phyloP scores from a whole-genome alignment of 1,284 basidiomycete genomes.

The Mixia osmundae region DNA sequence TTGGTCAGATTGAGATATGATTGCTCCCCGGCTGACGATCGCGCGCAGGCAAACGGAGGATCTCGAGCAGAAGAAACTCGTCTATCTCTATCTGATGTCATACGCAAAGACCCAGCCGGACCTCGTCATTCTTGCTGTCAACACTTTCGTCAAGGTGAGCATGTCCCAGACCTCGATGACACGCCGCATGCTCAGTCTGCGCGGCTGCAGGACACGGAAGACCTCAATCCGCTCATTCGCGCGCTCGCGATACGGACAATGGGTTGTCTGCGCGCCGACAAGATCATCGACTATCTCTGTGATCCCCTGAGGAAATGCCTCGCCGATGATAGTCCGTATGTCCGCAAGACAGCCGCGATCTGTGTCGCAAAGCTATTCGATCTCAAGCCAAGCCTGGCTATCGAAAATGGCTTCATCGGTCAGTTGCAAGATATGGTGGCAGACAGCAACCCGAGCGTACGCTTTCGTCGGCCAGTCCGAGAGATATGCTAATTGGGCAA shows the following conservation, averaged over 20 bases:
- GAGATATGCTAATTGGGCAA: neutral
- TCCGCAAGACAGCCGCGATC: constrained; percentile 85
- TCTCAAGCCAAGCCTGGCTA: constrained; percentile 77
- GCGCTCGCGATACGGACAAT: constrained; percentile 93
- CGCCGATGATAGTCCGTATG: constrained; percentile 87
- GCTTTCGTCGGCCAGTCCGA: constrained; percentile 13
- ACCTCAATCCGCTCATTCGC: constrained; percentile 84
- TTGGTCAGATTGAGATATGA: constrained; percentile 5
- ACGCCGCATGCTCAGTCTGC: neutral
- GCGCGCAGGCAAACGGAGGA: constrained; percentile 47
- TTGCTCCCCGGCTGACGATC: neutral
- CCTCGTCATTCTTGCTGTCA: constrained; percentile 87
- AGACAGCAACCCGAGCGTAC: constrained; percentile 90
- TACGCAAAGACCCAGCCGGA: constrained; percentile 97
- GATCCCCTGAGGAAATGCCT: constrained; percentile 79
- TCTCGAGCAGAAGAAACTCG: constrained; percentile 86
- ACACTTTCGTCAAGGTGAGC: constrained; percentile 60
- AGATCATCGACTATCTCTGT: constrained; percentile 95
- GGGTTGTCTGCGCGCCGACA: constrained; percentile 88
- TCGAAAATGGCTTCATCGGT: constrained; percentile 84
- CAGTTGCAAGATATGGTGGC: constrained; percentile 72
- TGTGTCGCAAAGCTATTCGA: constrained; percentile 92
- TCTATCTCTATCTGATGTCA: constrained; percentile 91
- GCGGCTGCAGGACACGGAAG: constrained; percentile 59
- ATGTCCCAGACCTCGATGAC: constrained; percentile 1